Percentiles rank a stretch among this genome's conserved stretches.
These are phyloP conservation scores for Kuraishia molischiana DNA, from an alignment of 805 yeast species.

Conservation along the genomic window DNA sequence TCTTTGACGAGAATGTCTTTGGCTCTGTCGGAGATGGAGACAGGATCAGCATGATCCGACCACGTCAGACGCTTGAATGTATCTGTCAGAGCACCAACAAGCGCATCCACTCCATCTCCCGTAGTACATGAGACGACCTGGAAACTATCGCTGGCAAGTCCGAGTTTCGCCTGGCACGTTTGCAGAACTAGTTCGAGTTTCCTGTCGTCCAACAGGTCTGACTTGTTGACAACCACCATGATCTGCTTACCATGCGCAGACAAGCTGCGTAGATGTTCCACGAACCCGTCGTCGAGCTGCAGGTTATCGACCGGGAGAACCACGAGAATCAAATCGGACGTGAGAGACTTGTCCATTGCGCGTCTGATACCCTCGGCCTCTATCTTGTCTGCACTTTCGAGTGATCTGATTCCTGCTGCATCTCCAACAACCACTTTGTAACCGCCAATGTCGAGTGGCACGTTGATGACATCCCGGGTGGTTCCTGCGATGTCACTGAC, in stretches of 20 bases:
- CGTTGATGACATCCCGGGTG: slow-evolving; percentile 80
- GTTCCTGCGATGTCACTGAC: slow-evolving; percentile 92
- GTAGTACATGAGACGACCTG: slow-evolving; percentile 50
- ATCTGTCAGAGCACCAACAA: slow-evolving; percentile 31
- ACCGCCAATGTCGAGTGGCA: slow-evolving; percentile 74
- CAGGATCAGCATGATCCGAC: slow-evolving; percentile 49
- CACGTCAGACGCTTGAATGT: slow-evolving; percentile 40
- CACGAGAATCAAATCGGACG: slow-evolving; percentile 62
- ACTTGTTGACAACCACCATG: slow-evolving; percentile 47
- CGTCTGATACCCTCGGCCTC: slow-evolving; percentile 77
- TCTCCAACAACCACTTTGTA: slow-evolving; percentile 80
- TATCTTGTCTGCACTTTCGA: slow-evolving; percentile 39
- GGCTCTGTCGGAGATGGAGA: slow-evolving; percentile 65
- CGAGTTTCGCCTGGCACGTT: slow-evolving; percentile 18
- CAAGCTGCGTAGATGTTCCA: slow-evolving; percentile 24
- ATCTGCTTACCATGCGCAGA: slow-evolving; percentile 21
- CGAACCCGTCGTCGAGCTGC: slow-evolving; percentile 25
- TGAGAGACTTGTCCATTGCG: slow-evolving; percentile 50
- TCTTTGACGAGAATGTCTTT: slow-evolving; percentile 69
- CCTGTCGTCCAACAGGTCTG: slow-evolving; percentile 29
- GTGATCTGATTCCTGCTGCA: slow-evolving; percentile 79
- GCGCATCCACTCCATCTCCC: slow-evolving; percentile 41
- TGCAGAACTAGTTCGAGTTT: slow-evolving; percentile 11
- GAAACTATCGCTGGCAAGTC: slow-evolving; percentile 14
- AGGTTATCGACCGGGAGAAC: slow-evolving; percentile 39